These are phyloP conservation scores for Paraconiothyrium brasiliense DNA, from an alignment of 2,329 filamentous ascomycete genomes.

Conservation along the genomic window DNA sequence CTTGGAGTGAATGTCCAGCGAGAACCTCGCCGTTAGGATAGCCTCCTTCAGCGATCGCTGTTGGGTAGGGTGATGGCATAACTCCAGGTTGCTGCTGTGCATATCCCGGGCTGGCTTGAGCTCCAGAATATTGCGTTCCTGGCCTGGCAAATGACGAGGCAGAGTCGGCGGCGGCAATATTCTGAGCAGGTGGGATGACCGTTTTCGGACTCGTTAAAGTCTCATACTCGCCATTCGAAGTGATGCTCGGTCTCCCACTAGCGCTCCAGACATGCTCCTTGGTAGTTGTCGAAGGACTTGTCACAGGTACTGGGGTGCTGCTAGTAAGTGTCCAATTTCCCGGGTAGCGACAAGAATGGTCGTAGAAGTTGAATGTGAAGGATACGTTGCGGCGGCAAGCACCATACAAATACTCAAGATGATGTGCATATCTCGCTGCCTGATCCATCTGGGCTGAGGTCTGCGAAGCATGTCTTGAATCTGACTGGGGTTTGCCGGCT, in stretches of 20 bases:
- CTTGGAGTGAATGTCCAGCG: conserved; percentile 33
- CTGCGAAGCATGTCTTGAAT: neutral
- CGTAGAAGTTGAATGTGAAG: conserved; percentile 43
- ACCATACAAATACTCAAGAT: conserved; percentile 35
- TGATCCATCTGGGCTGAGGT: conserved; percentile 25
- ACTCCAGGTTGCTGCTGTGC: neutral
- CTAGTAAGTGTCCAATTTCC: neutral
- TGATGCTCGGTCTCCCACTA: neutral
- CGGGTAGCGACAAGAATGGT: conserved; percentile 36
- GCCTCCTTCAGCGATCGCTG: neutral
- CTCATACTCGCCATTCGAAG: neutral
- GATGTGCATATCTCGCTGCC: conserved; percentile 37
- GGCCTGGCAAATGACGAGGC: neutral
- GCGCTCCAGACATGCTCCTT: neutral
- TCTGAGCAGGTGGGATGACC: neutral
- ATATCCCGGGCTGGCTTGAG: neutral
- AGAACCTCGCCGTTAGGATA: conserved; percentile 1
- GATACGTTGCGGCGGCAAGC: conserved; percentile 30
- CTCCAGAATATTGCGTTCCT: neutral
- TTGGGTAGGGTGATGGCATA: neutral
- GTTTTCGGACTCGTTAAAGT: conserved; percentile 1
- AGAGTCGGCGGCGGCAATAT: neutral
- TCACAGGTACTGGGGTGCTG: neutral
- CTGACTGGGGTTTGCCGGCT: neutral
- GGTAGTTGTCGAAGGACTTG: neutral